Conservation (phyloP, 345 rosid genomes). For the Gossypium australe region DNA sequence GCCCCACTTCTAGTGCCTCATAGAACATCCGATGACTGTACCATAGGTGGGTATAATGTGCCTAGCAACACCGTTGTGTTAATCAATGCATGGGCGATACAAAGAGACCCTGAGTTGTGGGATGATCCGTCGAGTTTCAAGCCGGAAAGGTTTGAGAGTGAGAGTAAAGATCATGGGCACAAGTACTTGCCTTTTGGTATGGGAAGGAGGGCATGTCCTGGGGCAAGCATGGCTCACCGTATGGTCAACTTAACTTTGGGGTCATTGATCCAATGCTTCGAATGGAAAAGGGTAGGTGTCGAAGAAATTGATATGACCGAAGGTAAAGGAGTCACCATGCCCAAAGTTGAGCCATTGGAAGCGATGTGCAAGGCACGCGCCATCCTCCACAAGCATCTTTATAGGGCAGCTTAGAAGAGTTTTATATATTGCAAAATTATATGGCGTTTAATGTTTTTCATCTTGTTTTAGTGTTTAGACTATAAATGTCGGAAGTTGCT, state of each 20-base stretch:
- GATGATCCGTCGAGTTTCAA: constrained; percentile 35
- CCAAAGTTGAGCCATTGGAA: constrained; percentile 32
- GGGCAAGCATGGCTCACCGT: constrained; percentile 33
- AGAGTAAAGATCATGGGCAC: neutral
- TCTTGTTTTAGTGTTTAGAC: neutral
- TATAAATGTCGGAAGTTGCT: neutral
- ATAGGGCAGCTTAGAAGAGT: neutral
- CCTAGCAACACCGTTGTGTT: constrained; percentile 39
- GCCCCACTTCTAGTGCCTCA: constrained; percentile 38
- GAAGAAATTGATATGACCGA: constrained; percentile 36
- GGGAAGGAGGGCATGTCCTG: constrained; percentile 54
- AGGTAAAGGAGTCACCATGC: constrained; percentile 34
- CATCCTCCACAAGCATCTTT: neutral
- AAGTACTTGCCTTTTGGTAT: constrained; percentile 43
- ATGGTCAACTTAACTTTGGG: constrained; percentile 33
- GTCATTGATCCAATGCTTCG: constrained; percentile 43
- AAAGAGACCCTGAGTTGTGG: constrained; percentile 40
- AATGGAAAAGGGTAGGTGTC: constrained; percentile 38
- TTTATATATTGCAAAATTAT: neutral
- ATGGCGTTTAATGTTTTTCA: neutral
- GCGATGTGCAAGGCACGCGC: constrained; percentile 39
- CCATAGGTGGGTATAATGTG: constrained; percentile 34
- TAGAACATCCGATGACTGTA: constrained; percentile 31
- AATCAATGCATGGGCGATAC: constrained; percentile 51
- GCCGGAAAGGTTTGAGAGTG: constrained; percentile 44